Conservation (phyloP, 192 early-diverging fungal species). For the Gryganskiella cystojenkinii region DNA sequence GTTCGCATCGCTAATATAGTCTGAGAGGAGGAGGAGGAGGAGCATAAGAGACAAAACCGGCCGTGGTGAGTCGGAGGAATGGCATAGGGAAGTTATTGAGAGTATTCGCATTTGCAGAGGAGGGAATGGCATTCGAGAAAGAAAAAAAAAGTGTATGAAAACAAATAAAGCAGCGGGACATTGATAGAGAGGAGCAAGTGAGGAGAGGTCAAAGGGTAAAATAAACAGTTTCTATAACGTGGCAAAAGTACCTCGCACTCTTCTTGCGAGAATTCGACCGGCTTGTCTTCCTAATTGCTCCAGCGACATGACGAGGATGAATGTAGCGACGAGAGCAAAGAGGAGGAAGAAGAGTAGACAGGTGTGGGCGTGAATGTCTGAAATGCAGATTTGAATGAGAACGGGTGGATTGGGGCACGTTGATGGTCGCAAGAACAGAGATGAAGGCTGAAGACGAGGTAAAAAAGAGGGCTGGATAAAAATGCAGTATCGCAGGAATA, state of each 20-base stretch:
- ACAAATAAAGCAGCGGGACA: too few relatives aligned
- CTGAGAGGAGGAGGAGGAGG: slow-evolving; percentile 1
- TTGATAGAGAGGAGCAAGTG: background rate
- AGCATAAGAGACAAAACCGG: background rate
- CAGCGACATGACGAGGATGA: slow-evolving; percentile 35
- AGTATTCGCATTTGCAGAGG: too few relatives aligned
- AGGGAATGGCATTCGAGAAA: background rate
- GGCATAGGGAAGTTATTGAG: background rate
- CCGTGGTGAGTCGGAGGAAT: background rate
- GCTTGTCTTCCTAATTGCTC: slow-evolving; percentile 40
- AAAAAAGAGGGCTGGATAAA: too few relatives aligned
- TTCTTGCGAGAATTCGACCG: slow-evolving; percentile 29
- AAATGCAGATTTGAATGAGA: too few relatives aligned
- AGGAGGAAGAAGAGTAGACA: slow-evolving; percentile 23
- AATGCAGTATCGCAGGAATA: too few relatives aligned
- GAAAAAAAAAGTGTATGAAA: too few relatives aligned
- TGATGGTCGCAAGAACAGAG: too few relatives aligned
- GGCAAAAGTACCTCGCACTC: slow-evolving; percentile 28
- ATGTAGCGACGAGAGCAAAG: slow-evolving; percentile 15
- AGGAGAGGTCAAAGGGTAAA: background rate
- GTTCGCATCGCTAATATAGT: slow-evolving; percentile 22
- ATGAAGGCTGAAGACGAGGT: too few relatives aligned
- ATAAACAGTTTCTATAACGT: background rate
- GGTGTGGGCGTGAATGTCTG: slow-evolving; percentile 3
- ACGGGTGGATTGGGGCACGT: background rate